Conservation (phyloP, 768 basidiomycete genomes). For the Boletus barrowsii region DNA sequence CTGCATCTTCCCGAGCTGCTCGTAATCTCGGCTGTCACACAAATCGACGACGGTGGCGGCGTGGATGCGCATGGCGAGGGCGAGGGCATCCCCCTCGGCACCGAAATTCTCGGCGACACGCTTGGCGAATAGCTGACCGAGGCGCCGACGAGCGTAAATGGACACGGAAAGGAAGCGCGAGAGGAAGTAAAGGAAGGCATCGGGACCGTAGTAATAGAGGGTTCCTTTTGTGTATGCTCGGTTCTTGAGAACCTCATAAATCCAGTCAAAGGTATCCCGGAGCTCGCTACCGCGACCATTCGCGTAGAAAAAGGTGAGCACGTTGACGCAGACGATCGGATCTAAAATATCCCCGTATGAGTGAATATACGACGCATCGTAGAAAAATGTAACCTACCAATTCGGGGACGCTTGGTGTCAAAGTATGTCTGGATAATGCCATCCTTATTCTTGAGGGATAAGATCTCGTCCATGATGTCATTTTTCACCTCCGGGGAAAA, state of each 20-base stretch:
- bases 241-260: constrained; percentile 20
- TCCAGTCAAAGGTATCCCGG: constrained; percentile 21
- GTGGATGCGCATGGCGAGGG: constrained; percentile 18
- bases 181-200: constrained; percentile 22
- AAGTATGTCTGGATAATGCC: constrained; percentile 22
- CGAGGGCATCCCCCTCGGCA: constrained; percentile 16
- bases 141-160: constrained; percentile 10
- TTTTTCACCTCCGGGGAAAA: constrained; percentile 13
- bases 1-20: constrained; percentile 17
- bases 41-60: constrained; percentile 10
- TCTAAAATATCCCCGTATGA: not conserved
- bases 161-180: constrained; percentile 20
- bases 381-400: constrained; percentile 17
- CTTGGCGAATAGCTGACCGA: constrained; percentile 12
- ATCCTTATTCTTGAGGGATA: constrained; percentile 14
- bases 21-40: constrained; percentile 14
- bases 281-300: constrained; percentile 19
- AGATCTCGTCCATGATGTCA: constrained; percentile 23
- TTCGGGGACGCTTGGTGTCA: constrained; percentile 18
- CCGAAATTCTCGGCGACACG: constrained; percentile 18
- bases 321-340: constrained; percentile 19
- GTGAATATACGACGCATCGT: not conserved
- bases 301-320: constrained; percentile 19
- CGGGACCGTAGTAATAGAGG: constrained; percentile 15
- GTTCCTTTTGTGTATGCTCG: constrained; percentile 20